phyloP scores from a whole-genome alignment of 148 eudicot species.

The Rheum nobile region DNA sequence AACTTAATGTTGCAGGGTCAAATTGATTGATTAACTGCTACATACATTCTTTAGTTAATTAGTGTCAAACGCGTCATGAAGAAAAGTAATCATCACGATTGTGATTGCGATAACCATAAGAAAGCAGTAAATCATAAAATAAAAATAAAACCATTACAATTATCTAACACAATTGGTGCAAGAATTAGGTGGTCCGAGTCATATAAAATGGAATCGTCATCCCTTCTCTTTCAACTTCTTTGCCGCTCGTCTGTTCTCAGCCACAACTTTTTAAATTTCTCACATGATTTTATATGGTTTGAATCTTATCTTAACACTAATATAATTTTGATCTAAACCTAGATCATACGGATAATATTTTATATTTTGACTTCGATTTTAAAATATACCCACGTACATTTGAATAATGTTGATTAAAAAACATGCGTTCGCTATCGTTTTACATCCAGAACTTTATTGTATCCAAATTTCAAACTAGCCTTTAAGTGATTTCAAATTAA shows the following conservation, averaged over 20 bases:
- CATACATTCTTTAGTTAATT: background rate
- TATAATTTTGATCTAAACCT: background rate
- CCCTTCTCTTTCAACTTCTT: background rate
- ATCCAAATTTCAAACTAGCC: background rate
- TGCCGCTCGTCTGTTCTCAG: background rate
- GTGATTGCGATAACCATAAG: background rate
- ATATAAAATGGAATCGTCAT: background rate
- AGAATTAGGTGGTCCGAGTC: background rate
- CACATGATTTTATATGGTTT: background rate
- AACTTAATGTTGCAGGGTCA: background rate
- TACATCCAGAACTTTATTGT: background rate
- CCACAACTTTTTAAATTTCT: background rate
- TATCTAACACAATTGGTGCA: constrained; percentile 2
- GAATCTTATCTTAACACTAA: background rate
- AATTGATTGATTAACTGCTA: background rate
- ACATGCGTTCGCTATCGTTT: background rate
- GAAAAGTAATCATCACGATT: background rate
- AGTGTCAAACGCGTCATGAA: background rate
- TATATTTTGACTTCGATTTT: background rate
- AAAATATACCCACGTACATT: background rate
- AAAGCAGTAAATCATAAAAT: background rate
- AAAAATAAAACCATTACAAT: background rate
- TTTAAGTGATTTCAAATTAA: too few species aligned
- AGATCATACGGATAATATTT: background rate
- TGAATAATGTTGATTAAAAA: background rate